phyloP scores from a whole-genome alignment of 2,329 filamentous ascomycete species.

The Aspergillus pseudoterreus region DNA sequence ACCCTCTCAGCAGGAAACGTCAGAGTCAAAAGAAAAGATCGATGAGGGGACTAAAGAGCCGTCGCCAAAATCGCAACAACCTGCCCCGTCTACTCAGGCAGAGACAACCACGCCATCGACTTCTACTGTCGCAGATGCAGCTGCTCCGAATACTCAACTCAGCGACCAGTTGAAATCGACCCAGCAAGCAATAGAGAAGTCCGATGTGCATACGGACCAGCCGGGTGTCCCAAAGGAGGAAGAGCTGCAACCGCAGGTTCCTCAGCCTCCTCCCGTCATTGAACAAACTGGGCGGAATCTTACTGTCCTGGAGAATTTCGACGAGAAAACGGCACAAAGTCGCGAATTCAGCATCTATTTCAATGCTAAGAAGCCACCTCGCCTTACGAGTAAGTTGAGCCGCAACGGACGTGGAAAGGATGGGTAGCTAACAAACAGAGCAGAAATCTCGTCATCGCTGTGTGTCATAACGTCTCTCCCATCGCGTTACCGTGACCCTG shows the following conservation, averaged over 20 bases:
- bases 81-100: background rate
- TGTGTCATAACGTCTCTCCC: slow-evolving; percentile 81
- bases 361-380: slow-evolving; percentile 47
- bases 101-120: background rate
- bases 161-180: background rate
- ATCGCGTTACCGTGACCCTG: slow-evolving; percentile 79
- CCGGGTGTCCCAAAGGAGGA: slow-evolving; percentile 12
- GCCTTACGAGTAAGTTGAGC: slow-evolving; percentile 44
- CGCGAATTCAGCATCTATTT: slow-evolving; percentile 56
- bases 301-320: slow-evolving; percentile 57
- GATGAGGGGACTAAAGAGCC: background rate
- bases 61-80: background rate
- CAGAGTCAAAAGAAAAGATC: background rate
- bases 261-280: slow-evolving; percentile 35
- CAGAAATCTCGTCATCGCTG: slow-evolving; percentile 48
- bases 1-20: background rate
- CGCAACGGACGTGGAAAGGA: background rate
- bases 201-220: slow-evolving; percentile 17
- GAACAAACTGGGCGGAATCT: slow-evolving; percentile 55
- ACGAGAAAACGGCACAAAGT: slow-evolving; percentile 52
- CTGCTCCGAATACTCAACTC: slow-evolving; percentile 5
- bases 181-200: slow-evolving; percentile 8
- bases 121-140: background rate
- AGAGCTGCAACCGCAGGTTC: slow-evolving; percentile 22
- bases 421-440: slow-evolving; percentile 6